Evolutionary conservation across 1,139 yeast species (phyloP).

Genomic region (Citeromyces siamensis): DNA sequence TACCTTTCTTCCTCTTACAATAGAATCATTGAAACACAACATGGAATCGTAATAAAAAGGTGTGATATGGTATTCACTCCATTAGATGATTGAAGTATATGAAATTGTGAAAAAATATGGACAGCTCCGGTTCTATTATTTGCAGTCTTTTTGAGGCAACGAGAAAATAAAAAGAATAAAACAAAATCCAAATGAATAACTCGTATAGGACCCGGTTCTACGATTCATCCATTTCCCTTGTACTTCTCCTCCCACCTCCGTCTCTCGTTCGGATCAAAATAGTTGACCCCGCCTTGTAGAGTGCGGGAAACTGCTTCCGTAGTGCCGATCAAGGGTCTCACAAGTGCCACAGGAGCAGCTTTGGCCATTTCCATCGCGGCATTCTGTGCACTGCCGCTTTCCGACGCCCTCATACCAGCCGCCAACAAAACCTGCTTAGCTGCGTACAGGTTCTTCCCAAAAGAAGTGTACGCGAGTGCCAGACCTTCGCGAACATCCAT

Average conservation of each 20-base stretch:
- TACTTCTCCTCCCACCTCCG: slow-evolving; percentile 38
- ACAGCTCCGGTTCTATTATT: too few relatives aligned
- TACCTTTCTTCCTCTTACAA: too few relatives aligned
- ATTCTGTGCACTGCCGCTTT: slow-evolving; percentile 51
- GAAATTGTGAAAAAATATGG: too few relatives aligned
- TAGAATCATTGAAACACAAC: too few relatives aligned
- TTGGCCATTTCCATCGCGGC: slow-evolving; percentile 58
- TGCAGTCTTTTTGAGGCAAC: too few relatives aligned
- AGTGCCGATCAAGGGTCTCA: slow-evolving; percentile 86
- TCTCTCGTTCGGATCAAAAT: slow-evolving; percentile 53
- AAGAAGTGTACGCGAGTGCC: slow-evolving; percentile 54
- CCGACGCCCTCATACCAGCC: slow-evolving; percentile 48
- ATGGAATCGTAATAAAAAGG: too few relatives aligned
- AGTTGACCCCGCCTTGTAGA: slow-evolving; percentile 74
- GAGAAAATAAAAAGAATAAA: too few relatives aligned
- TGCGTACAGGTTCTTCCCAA: slow-evolving; percentile 55
- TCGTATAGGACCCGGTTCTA: too few relatives aligned
- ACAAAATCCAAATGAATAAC: too few relatives aligned
- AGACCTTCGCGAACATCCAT: slow-evolving; percentile 58
- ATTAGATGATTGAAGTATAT: too few relatives aligned
- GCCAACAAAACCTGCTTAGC: slow-evolving; percentile 54
- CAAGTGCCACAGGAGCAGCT: slow-evolving; percentile 69
- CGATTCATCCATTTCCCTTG: slow-evolving; percentile 19
- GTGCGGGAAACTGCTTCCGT: slow-evolving; percentile 83
- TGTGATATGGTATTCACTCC: too few relatives aligned